These are phyloP conservation scores for Penicillium odoratum DNA, from an alignment of 495 filamentous ascomycete genomes.

Conservation along the genomic window DNA sequence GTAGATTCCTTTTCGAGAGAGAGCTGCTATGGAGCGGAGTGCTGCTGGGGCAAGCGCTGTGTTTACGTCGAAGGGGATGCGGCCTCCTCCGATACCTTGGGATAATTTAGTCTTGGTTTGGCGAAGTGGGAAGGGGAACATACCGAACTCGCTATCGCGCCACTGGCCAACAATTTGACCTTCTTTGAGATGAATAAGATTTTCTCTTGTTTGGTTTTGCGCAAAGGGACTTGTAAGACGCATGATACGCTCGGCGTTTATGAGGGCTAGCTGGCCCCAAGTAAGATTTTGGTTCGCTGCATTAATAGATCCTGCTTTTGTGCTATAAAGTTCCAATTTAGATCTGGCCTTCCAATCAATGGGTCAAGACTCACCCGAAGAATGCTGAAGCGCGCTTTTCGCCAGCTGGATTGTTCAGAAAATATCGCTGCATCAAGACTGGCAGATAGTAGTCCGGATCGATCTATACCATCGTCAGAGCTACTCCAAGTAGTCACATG, in stretches of 20 bases:
- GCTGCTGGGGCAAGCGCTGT: conserved; percentile 63
- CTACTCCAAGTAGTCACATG: no score
- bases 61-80: conserved; percentile 67
- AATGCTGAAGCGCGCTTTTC: conserved; percentile 42
- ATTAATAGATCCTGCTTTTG: conserved; percentile 43
- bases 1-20: conserved; percentile 53
- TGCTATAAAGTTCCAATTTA: conserved; percentile 24
- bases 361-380: conserved; percentile 31
- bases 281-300: conserved; percentile 50
- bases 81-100: conserved; percentile 57
- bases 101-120: not conserved
- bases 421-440: conserved; percentile 58
- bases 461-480: conserved; percentile 28
- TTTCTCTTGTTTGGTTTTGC: conserved; percentile 49
- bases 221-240: conserved; percentile 55
- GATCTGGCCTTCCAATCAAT: not conserved
- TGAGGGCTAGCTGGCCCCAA: conserved; percentile 50
- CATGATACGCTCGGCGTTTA: conserved; percentile 60
- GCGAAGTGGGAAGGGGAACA: not conserved
- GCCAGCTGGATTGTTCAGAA: conserved; percentile 49
- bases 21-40: conserved; percentile 54
- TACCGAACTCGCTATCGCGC: conserved; percentile 56
- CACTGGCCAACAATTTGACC: conserved; percentile 61
- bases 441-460: conserved; percentile 65
- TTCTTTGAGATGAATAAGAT: conserved; percentile 57